Evolutionary conservation across 192 early-diverging fungal species (phyloP).

Genomic region (Blastocladiella britannica): DNA sequence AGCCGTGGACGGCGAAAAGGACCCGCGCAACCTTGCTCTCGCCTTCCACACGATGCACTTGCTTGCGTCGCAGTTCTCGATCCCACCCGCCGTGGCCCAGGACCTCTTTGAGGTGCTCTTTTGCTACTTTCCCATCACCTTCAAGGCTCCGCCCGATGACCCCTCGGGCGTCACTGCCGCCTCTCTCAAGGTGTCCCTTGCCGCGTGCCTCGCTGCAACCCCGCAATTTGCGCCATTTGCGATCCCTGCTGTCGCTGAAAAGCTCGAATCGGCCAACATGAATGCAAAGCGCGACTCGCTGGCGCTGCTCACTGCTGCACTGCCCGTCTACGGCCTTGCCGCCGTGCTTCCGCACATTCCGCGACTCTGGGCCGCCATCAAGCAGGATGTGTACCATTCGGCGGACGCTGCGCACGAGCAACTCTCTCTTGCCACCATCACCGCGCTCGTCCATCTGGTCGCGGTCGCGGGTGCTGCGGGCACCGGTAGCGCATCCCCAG

Average conservation of each 20-base stretch:
- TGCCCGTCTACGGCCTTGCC: slow-evolving; percentile 49
- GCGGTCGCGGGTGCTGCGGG: not conserved
- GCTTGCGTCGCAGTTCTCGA: slow-evolving; percentile 58
- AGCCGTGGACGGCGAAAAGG: slow-evolving; percentile 92
- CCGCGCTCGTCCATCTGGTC: slow-evolving; percentile 19
- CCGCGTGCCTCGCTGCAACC: slow-evolving; percentile 53
- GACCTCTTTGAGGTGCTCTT: slow-evolving; percentile 93
- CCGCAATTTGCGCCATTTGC: slow-evolving; percentile 60
- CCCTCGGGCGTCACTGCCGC: slow-evolving; percentile 84
- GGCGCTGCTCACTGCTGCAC: slow-evolving; percentile 62
- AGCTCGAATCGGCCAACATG: slow-evolving; percentile 60
- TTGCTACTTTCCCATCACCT: slow-evolving; percentile 99
- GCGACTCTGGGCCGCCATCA: slow-evolving; percentile 41
- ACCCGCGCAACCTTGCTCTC: slow-evolving; percentile 81
- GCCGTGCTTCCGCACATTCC: slow-evolving; percentile 45
- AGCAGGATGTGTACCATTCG: slow-evolving; percentile 49
- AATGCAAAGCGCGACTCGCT: slow-evolving; percentile 90
- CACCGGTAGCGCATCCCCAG: not conserved
- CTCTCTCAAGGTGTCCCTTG: slow-evolving; percentile 60
- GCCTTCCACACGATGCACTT: slow-evolving; percentile 55
- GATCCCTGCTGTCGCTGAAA: slow-evolving; percentile 73
- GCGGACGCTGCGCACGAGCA: slow-evolving; percentile 44
- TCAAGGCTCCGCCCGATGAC: slow-evolving; percentile 87
- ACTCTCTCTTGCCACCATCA: slow-evolving; percentile 43
- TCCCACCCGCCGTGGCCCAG: slow-evolving; percentile 54